Conservation (phyloP, 2,329 filamentous ascomycete genomes). For the Cordyceps fumosorosea region DNA sequence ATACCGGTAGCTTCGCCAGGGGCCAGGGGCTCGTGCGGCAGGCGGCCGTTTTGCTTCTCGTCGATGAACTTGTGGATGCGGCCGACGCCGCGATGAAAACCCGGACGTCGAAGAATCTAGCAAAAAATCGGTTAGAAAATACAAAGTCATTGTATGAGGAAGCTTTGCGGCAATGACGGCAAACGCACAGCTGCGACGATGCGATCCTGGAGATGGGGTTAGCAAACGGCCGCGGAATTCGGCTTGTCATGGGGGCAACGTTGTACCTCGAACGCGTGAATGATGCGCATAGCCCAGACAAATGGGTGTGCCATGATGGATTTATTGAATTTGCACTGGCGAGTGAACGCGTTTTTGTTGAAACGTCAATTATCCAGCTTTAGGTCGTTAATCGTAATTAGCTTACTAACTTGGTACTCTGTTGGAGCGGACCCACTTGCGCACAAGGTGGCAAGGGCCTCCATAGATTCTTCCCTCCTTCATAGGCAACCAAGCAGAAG, state of each 20-base stretch:
- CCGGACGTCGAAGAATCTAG: constrained; percentile 43
- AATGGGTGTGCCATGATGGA: constrained; percentile 25
- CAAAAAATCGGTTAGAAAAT: constrained; percentile 7
- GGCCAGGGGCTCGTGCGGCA: constrained; percentile 43
- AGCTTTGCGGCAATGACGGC: background rate
- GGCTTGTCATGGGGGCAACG: no score
- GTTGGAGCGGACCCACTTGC: no score
- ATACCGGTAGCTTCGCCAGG: constrained; percentile 47
- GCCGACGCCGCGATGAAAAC: constrained; percentile 46
- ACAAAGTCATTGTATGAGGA: background rate
- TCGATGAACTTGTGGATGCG: constrained; percentile 45
- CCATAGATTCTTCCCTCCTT: no score
- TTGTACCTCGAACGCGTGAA: constrained; percentile 29
- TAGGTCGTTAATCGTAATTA: no score
- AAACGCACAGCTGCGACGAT: constrained; percentile 27
- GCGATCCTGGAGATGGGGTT: constrained; percentile 21
- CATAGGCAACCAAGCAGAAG: no score
- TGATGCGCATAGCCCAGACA: constrained; percentile 27
- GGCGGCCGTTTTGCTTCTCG: constrained; percentile 41
- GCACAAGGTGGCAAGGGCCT: no score
- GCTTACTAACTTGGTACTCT: no score
- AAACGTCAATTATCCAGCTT: background rate
- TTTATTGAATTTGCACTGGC: background rate
- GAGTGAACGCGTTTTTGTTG: background rate
- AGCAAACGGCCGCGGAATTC: background rate